A percentile compares a stretch with the other conserved stretches of the same genome.
Evolutionary conservation across 2,329 filamentous ascomycete genomes (phyloP).

Genomic region (Botryotinia convoluta): DNA sequence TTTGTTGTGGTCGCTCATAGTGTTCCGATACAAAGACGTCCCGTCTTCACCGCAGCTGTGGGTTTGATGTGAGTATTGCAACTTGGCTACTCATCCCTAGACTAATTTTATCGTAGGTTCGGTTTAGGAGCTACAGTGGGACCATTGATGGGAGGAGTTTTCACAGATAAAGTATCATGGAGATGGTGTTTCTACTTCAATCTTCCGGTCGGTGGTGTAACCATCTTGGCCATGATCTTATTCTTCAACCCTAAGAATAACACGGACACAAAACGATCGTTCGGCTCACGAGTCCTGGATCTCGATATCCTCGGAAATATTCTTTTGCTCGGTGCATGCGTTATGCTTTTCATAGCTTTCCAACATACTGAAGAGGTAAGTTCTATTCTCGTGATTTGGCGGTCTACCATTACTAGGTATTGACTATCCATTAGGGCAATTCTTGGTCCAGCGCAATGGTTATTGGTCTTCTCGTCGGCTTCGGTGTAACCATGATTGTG

Average conservation of each 20-base stretch:
- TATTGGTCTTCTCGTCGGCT: constrained; percentile 38
- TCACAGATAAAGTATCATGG: constrained; percentile 11
- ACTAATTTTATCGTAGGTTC: constrained; percentile 43
- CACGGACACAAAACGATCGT: not conserved
- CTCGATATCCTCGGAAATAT: constrained; percentile 47
- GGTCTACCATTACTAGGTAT: not conserved
- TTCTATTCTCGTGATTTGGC: not conserved
- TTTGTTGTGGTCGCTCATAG: constrained; percentile 54
- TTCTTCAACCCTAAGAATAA: not conserved
- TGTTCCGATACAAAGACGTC: constrained; percentile 56
- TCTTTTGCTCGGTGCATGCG: constrained; percentile 43
- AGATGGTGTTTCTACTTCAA: constrained; percentile 53
- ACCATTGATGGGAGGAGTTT: constrained; percentile 42
- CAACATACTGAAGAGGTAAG: constrained; percentile 43
- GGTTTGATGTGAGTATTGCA: constrained; percentile 48
- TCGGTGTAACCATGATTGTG: constrained; percentile 30
- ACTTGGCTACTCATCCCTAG: not conserved
- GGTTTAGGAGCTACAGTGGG: constrained; percentile 55
- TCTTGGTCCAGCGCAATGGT: constrained; percentile 33
- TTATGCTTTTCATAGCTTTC: constrained; percentile 45
- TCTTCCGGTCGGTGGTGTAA: constrained; percentile 44
- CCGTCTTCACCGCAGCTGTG: constrained; percentile 59
- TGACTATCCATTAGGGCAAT: constrained; percentile 26
- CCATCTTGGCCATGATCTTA: constrained; percentile 2
- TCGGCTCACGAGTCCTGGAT: constrained; percentile 31